Evolutionary conservation across 140 eudicot species (phyloP).

Genomic region (Ambrosia hybrid): DNA sequence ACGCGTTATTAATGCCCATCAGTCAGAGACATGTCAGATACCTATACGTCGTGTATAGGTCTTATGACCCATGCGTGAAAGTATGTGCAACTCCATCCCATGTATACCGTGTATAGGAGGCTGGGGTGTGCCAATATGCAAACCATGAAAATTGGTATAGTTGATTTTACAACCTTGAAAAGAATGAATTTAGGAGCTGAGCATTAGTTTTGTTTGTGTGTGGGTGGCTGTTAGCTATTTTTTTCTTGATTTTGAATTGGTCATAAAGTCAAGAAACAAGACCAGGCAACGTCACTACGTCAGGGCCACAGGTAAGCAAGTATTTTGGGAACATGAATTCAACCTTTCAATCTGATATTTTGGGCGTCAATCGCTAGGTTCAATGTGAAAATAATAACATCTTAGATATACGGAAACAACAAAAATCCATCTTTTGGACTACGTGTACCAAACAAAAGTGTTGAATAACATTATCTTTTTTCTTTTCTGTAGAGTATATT

Average conservation of each 20-base stretch:
- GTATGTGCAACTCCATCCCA: no score
- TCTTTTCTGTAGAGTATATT: no score
- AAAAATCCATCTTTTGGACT: background rate
- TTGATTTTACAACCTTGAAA: conserved; percentile 3
- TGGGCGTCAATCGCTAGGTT: background rate
- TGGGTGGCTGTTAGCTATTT: background rate
- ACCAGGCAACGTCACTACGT: background rate
- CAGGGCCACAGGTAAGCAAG: background rate
- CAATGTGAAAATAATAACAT: background rate
- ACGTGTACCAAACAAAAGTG: background rate
- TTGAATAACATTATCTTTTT: background rate
- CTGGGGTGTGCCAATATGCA: no score
- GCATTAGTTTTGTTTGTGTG: background rate
- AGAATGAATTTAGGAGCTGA: conserved; percentile 8
- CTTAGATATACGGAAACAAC: background rate
- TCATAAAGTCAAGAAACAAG: conserved; percentile 22
- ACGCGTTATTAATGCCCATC: no score
- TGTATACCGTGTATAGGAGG: no score
- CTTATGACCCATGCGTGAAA: no score
- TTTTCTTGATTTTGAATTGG: conserved; percentile 18
- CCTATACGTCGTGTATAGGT: no score
- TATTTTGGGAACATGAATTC: no score
- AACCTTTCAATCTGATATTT: background rate
- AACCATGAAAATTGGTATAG: background rate
- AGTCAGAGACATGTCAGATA: no score